Evolutionary conservation across 768 basidiomycete species (phyloP).

Genomic region (Wakefieldia striispora): DNA sequence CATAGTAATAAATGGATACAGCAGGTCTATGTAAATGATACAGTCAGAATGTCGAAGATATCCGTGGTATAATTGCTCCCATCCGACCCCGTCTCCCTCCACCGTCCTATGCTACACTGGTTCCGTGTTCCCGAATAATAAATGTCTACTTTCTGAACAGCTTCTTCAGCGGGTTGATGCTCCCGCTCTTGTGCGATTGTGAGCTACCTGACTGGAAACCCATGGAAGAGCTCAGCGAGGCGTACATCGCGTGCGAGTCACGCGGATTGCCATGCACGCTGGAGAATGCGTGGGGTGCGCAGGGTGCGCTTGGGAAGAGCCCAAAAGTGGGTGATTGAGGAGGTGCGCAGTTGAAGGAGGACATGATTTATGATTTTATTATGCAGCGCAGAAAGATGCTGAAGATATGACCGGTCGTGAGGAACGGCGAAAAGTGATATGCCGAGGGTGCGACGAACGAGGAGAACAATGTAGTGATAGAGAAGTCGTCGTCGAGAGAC

Average conservation of each 20-base stretch:
- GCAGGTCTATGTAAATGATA: neutral
- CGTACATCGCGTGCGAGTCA: slow-evolving; percentile 57
- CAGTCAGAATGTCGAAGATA: slow-evolving; percentile 3
- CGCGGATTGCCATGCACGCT: slow-evolving; percentile 60
- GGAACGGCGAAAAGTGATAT: no score
- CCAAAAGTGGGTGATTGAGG: slow-evolving; percentile 57
- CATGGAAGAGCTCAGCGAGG: slow-evolving; percentile 41
- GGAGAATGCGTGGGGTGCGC: slow-evolving; percentile 57
- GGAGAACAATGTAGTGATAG: slow-evolving; percentile 9
- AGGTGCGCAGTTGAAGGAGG: slow-evolving; percentile 40
- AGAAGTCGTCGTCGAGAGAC: slow-evolving; percentile 9
- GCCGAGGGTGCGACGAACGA: neutral
- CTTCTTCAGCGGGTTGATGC: slow-evolving; percentile 34
- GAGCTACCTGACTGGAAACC: slow-evolving; percentile 23
- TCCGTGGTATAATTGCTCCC: slow-evolving; percentile 4
- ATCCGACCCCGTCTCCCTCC: no score
- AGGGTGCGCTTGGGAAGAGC: slow-evolving; percentile 54
- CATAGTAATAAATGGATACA: neutral
- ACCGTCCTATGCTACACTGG: slow-evolving; percentile 31
- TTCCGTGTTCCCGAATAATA: slow-evolving; percentile 4
- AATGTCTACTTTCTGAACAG: slow-evolving; percentile 31
- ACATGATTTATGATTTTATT: slow-evolving; percentile 38
- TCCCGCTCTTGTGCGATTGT: slow-evolving; percentile 21
- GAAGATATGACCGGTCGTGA: neutral
- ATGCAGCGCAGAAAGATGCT: slow-evolving; percentile 13